Percentiles rank a stretch among this genome's conserved stretches.
phyloP scores from a whole-genome alignment of 176 grass and related monocot species.

The Calamus simplicifolius region DNA sequence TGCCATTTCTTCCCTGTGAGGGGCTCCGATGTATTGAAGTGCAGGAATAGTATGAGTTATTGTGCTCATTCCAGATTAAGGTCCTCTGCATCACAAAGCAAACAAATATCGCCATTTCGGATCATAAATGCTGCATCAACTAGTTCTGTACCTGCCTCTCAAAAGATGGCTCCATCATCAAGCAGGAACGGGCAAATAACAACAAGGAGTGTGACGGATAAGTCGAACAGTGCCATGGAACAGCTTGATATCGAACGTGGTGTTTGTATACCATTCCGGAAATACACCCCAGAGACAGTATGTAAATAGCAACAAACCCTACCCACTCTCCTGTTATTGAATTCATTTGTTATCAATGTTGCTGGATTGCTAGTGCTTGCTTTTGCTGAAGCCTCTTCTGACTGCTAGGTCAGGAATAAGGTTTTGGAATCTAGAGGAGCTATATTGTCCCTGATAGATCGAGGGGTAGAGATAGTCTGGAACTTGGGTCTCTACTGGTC shows the following conservation, averaged over 20 bases:
- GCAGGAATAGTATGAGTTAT: background rate
- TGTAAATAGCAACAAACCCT: background rate
- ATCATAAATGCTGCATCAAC: slow-evolving; percentile 39
- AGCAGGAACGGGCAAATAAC: slow-evolving; percentile 17
- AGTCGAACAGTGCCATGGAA: slow-evolving; percentile 67
- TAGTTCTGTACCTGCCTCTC: slow-evolving; percentile 15
- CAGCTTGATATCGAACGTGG: slow-evolving; percentile 98
- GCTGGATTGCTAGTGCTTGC: background rate
- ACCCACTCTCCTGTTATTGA: no score
- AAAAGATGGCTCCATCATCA: slow-evolving; percentile 21
- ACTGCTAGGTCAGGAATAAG: slow-evolving; percentile 78
- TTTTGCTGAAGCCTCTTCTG: background rate
- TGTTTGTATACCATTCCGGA: slow-evolving; percentile 81
- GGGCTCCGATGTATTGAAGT: background rate
- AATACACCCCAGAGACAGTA: slow-evolving; percentile 82
- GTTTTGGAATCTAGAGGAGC: slow-evolving; percentile 92
- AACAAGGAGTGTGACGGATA: slow-evolving; percentile 17
- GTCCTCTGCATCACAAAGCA: slow-evolving; percentile 19
- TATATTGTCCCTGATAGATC: slow-evolving; percentile 61
- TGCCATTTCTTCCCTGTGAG: slow-evolving; percentile 5
- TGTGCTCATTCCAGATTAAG: slow-evolving; percentile 15
- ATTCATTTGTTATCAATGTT: no score
- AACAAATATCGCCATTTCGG: slow-evolving; percentile 18
- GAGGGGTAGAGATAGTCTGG: slow-evolving; percentile 88
- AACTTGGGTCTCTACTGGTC: slow-evolving; percentile 94